Conservation (phyloP, 768 basidiomycete species). For the Suillus occidentalis region DNA sequence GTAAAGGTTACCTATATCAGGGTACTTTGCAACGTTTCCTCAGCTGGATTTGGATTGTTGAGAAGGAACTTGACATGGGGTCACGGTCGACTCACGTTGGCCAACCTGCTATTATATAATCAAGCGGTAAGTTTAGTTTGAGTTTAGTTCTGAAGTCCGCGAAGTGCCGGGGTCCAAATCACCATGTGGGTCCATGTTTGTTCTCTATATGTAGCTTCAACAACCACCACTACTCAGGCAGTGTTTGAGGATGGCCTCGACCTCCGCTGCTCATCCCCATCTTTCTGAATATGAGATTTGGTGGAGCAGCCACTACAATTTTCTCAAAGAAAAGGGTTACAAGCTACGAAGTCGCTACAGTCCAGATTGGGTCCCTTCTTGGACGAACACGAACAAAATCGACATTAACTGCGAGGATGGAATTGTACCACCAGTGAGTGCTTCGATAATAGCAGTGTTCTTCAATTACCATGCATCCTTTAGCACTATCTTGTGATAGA, state of each 20-base stretch:
- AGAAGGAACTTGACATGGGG: no score
- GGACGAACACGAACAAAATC: constrained; percentile 12
- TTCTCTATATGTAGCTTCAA: no score
- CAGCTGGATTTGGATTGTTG: no score
- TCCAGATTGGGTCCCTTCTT: constrained; percentile 23
- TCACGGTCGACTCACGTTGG: no score
- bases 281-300: neutral
- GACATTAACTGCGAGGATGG: constrained; percentile 7
- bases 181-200: no score
- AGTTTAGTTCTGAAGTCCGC: neutral
- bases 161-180: neutral
- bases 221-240: neutral
- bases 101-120: no score
- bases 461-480: neutral
- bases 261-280: neutral
- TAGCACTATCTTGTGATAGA: constrained; percentile 16
- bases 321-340: constrained; percentile 19
- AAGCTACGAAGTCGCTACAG: constrained; percentile 17
- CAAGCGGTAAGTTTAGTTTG: rapidly evolving
- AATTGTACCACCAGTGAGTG: neutral
- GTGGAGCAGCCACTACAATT: constrained; percentile 5
- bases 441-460: neutral
- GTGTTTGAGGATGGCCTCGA: neutral
- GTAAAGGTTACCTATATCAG: no score
- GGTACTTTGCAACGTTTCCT: no score